Evolutionary conservation across 768 basidiomycete species (phyloP).

Genomic region (Epithele typhae): DNA sequence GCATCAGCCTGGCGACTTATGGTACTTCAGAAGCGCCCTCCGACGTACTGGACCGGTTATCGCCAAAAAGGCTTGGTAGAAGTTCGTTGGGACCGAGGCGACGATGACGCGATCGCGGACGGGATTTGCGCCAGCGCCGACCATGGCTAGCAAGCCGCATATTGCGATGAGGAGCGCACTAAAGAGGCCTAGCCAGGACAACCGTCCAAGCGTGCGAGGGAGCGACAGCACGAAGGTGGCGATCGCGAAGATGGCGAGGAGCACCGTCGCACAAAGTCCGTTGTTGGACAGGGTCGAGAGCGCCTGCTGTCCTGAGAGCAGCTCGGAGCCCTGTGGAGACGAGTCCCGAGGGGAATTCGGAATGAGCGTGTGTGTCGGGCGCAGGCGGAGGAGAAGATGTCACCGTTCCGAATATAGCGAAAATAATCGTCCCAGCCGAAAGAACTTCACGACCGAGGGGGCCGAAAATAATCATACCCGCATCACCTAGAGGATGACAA

Average conservation of each 20-base stretch:
- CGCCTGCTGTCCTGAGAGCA: conserved; percentile 51
- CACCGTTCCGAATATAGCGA: conserved; percentile 39
- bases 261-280: conserved; percentile 41
- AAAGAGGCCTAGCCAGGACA: conserved; percentile 44
- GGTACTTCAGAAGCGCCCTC: not conserved
- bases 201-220: conserved; percentile 42
- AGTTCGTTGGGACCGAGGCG: conserved; percentile 35
- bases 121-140: conserved; percentile 45
- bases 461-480: conserved; percentile 46
- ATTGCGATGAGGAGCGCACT: conserved; percentile 39
- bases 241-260: conserved; percentile 42
- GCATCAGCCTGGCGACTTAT: not conserved
- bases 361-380: too few species aligned
- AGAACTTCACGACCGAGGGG: conserved; percentile 43
- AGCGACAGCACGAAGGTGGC: conserved; percentile 39
- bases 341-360: not conserved
- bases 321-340: conserved; percentile 36
- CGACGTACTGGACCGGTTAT: conserved; percentile 46
- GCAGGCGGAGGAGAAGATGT: not conserved
- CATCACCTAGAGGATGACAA: too few species aligned
- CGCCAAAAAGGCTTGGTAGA: conserved; percentile 47
- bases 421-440: conserved; percentile 42
- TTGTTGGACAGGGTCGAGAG: conserved; percentile 44
- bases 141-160: conserved; percentile 47
- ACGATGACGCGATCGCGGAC: conserved; percentile 35